phyloP scores from a whole-genome alignment of 352 stramenopile genomes.

The Globisporangium orthogonon region DNA sequence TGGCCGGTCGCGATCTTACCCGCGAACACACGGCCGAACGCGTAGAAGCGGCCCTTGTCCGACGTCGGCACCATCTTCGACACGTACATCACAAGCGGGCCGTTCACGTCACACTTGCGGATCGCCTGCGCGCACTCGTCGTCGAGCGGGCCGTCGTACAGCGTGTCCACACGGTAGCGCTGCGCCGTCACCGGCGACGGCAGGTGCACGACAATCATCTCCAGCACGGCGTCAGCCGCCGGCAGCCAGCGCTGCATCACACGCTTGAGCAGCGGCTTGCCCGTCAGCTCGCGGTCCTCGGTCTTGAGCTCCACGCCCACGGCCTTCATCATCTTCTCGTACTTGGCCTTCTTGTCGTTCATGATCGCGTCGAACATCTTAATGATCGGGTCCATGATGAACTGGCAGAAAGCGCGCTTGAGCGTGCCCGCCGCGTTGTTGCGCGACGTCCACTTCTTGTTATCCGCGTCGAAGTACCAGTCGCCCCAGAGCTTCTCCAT shows the following conservation, averaged over 20 bases:
- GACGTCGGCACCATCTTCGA: constrained; percentile 99
- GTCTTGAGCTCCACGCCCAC: constrained; percentile 97
- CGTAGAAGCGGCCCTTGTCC: constrained; percentile 98
- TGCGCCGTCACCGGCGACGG: constrained; percentile 96
- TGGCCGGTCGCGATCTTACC: constrained; percentile 98
- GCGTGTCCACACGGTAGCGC: constrained; percentile 97
- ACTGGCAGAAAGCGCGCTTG: constrained; percentile 99
- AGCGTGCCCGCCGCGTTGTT: constrained; percentile 92
- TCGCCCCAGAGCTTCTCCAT: constrained; percentile 99
- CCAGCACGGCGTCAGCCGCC: constrained; percentile 96
- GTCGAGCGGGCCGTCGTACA: constrained; percentile 98
- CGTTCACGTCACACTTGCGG: constrained; percentile 97
- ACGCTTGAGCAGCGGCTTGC: constrained; percentile 98
- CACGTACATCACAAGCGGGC: constrained; percentile 99
- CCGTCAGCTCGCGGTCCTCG: constrained; percentile 94
- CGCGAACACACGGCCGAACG: constrained; percentile 99
- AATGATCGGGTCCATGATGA: constrained; percentile 99
- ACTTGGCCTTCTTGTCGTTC: constrained; percentile 98
- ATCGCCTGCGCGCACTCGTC: constrained; percentile 97
- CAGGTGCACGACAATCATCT: constrained; percentile 99
- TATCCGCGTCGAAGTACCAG: constrained; percentile 94
- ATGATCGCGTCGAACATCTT: constrained; percentile 99
- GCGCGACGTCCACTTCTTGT: constrained; percentile 96
- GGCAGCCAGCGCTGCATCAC: constrained; percentile 99
- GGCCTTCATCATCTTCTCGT: constrained; percentile 96